Conservation (phyloP, 2,329 filamentous ascomycete species). For the Arthrobotrys musiformis region DNA sequence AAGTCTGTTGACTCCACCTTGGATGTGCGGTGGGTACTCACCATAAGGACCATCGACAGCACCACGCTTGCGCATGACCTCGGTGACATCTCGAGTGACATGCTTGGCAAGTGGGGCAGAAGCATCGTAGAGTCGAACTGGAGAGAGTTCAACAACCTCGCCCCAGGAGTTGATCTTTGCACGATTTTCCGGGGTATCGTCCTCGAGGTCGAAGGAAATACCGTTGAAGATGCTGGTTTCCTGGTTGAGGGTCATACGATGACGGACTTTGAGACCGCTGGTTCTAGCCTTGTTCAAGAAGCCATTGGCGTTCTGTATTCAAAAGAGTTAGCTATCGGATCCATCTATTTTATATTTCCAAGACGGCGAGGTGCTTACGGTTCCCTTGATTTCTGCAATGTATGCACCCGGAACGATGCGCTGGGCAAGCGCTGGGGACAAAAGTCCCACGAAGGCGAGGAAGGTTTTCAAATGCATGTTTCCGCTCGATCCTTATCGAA, state of each 20-base stretch:
- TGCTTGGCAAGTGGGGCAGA: constrained; percentile 34
- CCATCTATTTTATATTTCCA: not conserved
- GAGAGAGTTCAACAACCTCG: constrained; percentile 50
- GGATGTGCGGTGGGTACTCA: constrained; percentile 46
- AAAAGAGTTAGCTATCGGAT: constrained; percentile 2
- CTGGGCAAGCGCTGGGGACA: constrained; percentile 54
- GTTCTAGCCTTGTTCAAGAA: constrained; percentile 43
- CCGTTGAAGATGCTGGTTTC: constrained; percentile 53
- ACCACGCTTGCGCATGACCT: constrained; percentile 30
- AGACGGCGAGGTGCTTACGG: constrained; percentile 34
- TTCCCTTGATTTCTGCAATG: constrained; percentile 54
- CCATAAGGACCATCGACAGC: not conserved
- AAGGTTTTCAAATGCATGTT: constrained; percentile 54
- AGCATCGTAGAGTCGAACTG: constrained; percentile 43
- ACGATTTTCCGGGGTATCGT: constrained; percentile 50
- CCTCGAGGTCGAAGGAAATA: constrained; percentile 53
- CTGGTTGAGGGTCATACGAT: constrained; percentile 52
- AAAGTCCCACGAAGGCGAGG: constrained; percentile 50
- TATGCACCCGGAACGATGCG: constrained; percentile 52
- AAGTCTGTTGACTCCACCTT: constrained; percentile 47
- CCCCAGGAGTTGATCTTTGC: constrained; percentile 52
- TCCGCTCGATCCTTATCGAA: constrained; percentile 28
- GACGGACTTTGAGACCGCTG: constrained; percentile 38
- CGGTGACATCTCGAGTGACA: constrained; percentile 41
- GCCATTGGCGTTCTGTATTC: constrained; percentile 42